Conservation (phyloP, 148 eudicot genomes). For the Spergularia marina region DNA sequence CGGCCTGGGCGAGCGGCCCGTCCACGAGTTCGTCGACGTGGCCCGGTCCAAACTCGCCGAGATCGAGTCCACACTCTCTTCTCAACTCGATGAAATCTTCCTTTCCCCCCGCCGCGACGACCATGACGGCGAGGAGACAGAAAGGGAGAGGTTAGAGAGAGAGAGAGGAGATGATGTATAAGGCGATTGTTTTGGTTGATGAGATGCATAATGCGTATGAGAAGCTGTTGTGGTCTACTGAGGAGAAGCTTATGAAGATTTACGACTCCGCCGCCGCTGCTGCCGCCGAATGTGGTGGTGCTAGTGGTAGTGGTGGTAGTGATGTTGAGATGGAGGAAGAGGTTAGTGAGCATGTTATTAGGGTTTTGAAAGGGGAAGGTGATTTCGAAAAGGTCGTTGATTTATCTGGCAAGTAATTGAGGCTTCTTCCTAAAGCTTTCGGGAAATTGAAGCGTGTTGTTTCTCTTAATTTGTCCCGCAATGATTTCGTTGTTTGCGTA, state of each 20-base stretch:
- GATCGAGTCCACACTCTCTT: slow-evolving; percentile 34
- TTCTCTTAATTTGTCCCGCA: slow-evolving; percentile 52
- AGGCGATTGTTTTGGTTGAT: slow-evolving; percentile 55
- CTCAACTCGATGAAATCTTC: slow-evolving; percentile 42
- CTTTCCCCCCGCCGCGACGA: slow-evolving; percentile 33
- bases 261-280: slow-evolving; percentile 46
- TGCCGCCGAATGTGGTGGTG: slow-evolving; percentile 14
- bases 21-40: slow-evolving; percentile 68
- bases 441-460: slow-evolving; percentile 45
- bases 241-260: slow-evolving; percentile 53
- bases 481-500: neutral
- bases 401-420: slow-evolving; percentile 45
- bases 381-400: slow-evolving; percentile 39
- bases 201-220: slow-evolving; percentile 63
- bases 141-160: slow-evolving; percentile 50
- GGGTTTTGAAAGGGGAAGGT: slow-evolving; percentile 41
- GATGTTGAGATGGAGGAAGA: slow-evolving; percentile 29
- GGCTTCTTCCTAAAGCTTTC: slow-evolving; percentile 62
- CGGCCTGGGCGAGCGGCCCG: slow-evolving; percentile 65
- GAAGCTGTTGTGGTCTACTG: slow-evolving; percentile 49
- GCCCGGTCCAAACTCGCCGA: slow-evolving; percentile 52
- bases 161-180: slow-evolving; percentile 50
- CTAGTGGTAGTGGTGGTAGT: slow-evolving; percentile 20
- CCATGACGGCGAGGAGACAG: slow-evolving; percentile 18
- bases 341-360: slow-evolving; percentile 58